Evolutionary conservation across 306 rosid genomes (phyloP).

Genomic region (Lithocarpus polystachyus): DNA sequence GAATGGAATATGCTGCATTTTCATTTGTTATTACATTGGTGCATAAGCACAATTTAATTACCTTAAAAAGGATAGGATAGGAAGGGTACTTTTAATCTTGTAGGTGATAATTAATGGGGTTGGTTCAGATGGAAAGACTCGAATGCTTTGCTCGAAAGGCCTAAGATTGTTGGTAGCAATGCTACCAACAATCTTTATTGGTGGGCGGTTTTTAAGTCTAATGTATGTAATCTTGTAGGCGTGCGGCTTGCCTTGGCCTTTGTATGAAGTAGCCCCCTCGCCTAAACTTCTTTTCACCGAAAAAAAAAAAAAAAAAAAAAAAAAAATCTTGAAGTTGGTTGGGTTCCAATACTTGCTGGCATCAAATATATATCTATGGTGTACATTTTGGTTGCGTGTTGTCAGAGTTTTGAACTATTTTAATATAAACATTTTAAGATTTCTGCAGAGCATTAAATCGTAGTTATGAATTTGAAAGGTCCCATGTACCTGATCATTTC

Average conservation of each 20-base stretch:
- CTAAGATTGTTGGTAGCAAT: too few species aligned
- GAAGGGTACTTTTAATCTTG: background rate
- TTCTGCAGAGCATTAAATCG: background rate
- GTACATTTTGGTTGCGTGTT: too few species aligned
- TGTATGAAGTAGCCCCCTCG: too few species aligned
- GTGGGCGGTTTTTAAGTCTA: too few species aligned
- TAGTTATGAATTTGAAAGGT: background rate
- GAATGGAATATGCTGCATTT: background rate
- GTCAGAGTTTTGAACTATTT: too few species aligned
- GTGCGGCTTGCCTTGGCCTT: accelerated
- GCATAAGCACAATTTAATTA: background rate
- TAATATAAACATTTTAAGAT: background rate
- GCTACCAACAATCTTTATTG: accelerated
- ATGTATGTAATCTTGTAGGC: background rate
- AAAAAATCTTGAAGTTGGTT: too few species aligned
- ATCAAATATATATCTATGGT: too few species aligned
- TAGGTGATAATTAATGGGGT: background rate
- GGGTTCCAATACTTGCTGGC: too few species aligned
- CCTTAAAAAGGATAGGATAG: background rate
- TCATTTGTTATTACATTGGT: background rate
- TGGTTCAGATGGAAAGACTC: too few species aligned
- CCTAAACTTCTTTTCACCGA: too few species aligned
- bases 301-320: too few species aligned
- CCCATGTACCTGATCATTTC: background rate
- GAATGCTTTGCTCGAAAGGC: too few species aligned